A percentile compares a stretch with the other conserved stretches of the same genome.
phyloP scores from a whole-genome alignment of 768 basidiomycete species.

The Boletales sp. region DNA sequence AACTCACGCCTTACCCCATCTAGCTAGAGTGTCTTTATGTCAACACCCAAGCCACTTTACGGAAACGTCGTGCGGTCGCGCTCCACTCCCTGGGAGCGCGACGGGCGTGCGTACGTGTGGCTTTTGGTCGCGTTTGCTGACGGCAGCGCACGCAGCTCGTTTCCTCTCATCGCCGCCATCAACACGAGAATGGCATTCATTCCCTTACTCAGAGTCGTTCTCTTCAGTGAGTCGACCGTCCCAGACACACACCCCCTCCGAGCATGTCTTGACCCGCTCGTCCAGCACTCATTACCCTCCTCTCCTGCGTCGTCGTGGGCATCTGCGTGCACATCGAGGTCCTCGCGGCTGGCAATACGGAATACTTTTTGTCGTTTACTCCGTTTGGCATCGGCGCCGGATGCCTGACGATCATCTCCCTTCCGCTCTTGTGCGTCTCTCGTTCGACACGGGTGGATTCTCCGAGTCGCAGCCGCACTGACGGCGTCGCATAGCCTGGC shows the following conservation, averaged over 20 bases:
- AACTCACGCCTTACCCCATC: no score
- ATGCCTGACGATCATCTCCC: conserved; percentile 15
- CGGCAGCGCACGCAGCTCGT: background rate
- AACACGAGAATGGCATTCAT: conserved; percentile 17
- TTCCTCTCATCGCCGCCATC: no score
- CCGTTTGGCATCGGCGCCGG: conserved; percentile 14
- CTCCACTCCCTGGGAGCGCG: no score
- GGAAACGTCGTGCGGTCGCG: no score
- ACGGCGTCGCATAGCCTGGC: conserved; percentile 11
- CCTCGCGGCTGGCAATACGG: conserved; percentile 5
- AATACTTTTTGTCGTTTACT: conserved; percentile 4
- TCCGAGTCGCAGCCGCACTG: no score
- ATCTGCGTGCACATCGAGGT: conserved; percentile 18
- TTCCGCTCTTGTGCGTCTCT: conserved; percentile 28
- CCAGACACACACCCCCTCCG: no score
- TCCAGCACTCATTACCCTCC: conserved; percentile 13
- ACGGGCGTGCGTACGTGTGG: no score
- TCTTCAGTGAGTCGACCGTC: conserved; percentile 19
- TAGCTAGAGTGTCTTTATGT: no score
- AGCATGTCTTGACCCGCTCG: no score
- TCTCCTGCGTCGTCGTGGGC: conserved; percentile 19
- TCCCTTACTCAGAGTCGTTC: conserved; percentile 19
- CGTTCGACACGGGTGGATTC: no score
- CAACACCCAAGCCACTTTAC: no score
- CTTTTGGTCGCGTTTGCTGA: background rate